Evolutionary conservation across 2,329 filamentous ascomycete genomes (phyloP).

Genomic region (Pleomassaria siparia): DNA sequence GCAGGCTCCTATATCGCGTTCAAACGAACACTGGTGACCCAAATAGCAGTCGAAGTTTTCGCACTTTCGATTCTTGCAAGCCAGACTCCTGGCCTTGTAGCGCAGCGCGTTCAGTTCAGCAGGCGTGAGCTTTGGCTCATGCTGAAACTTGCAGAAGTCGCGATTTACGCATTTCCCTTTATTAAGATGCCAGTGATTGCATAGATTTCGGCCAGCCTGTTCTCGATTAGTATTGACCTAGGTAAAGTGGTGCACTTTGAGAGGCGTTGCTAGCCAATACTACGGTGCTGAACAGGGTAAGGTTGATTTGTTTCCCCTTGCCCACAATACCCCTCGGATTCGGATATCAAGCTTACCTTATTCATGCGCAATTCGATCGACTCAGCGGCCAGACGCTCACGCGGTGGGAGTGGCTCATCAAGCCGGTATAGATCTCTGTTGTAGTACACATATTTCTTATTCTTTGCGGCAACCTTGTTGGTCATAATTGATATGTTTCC

Average conservation of each 20-base stretch:
- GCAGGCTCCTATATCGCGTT: constrained; percentile 42
- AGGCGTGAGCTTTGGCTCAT: constrained; percentile 42
- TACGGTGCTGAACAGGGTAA: no score
- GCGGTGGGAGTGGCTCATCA: constrained; percentile 41
- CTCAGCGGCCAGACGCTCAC: constrained; percentile 23
- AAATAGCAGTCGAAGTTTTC: constrained; percentile 46
- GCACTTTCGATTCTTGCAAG: constrained; percentile 43
- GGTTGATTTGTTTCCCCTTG: no score
- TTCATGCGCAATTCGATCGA: constrained; percentile 36
- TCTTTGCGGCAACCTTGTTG: constrained; percentile 27
- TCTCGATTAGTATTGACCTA: not conserved
- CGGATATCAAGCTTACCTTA: constrained; percentile 8
- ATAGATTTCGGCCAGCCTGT: constrained; percentile 31
- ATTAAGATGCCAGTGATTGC: constrained; percentile 39
- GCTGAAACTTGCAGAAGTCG: constrained; percentile 46
- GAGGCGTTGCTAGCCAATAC: no score
- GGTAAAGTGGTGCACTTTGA: no score
- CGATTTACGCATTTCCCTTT: constrained; percentile 43
- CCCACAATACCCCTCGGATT: not conserved
- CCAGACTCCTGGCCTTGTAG: constrained; percentile 45
- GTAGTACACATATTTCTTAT: constrained; percentile 43
- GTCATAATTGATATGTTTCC: constrained; percentile 45
- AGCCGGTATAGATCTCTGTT: constrained; percentile 45
- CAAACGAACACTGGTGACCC: constrained; percentile 44
- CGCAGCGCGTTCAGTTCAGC: constrained; percentile 45